phyloP scores from a whole-genome alignment of 805 yeast species.

The Wickerhamomyces bisporus region DNA sequence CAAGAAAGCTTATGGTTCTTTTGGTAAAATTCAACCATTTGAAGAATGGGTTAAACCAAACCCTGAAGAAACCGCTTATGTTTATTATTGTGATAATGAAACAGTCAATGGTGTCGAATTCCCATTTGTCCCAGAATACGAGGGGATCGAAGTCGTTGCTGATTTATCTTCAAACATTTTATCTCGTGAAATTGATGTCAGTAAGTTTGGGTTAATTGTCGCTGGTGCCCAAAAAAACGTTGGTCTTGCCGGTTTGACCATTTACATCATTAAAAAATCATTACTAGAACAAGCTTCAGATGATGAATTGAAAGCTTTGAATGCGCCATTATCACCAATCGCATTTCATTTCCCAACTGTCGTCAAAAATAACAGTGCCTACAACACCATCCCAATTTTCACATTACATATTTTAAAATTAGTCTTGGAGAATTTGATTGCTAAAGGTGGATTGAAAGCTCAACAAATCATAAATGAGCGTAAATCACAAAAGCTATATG shows the following conservation, averaged over 20 bases:
- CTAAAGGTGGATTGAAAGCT: slow-evolving; percentile 64
- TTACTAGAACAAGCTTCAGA: slow-evolving; percentile 65
- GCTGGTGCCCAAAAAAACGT: slow-evolving; percentile 99
- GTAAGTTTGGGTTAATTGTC: slow-evolving; percentile 82
- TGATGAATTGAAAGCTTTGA: slow-evolving; percentile 50
- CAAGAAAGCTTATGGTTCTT: slow-evolving; percentile 51
- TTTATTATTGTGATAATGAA: slow-evolving; percentile 94
- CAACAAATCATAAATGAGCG: slow-evolving; percentile 53
- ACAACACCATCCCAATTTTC: slow-evolving; percentile 94
- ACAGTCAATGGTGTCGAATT: slow-evolving; percentile 92
- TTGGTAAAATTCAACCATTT: slow-evolving; percentile 60
- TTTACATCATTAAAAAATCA: slow-evolving; percentile 82
- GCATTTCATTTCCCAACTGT: slow-evolving; percentile 85
- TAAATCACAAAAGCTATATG: slow-evolving; percentile 65
- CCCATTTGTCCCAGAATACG: slow-evolving; percentile 47
- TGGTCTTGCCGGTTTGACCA: slow-evolving; percentile 92
- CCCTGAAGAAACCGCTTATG: slow-evolving; percentile 68
- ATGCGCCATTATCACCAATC: slow-evolving; percentile 81
- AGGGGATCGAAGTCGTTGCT: slow-evolving; percentile 77
- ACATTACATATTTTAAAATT: slow-evolving; percentile 81
- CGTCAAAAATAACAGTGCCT: slow-evolving; percentile 84
- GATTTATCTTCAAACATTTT: slow-evolving; percentile 94
- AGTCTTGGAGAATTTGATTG: slow-evolving; percentile 59
- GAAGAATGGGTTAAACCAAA: slow-evolving; percentile 55
- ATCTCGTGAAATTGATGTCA: slow-evolving; percentile 73